phyloP scores from a whole-genome alignment of 139 green algal species.

The Edaphochlamys debaryana region DNA sequence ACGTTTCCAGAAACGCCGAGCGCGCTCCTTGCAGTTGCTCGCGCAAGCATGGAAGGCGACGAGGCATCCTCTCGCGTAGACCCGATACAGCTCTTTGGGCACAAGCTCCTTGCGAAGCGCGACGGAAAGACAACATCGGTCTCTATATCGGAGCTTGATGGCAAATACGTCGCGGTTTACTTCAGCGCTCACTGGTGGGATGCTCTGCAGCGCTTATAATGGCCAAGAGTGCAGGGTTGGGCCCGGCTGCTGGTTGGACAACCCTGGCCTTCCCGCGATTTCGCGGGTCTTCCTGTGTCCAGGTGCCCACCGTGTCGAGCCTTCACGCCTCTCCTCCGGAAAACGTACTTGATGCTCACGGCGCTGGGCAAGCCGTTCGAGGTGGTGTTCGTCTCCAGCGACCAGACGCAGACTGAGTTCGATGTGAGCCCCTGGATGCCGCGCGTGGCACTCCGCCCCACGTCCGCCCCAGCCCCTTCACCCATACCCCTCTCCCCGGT shows the following conservation, averaged over 20 bases:
- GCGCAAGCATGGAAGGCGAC: no score
- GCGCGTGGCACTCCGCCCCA: no score
- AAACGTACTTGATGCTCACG: slow-evolving; percentile 55
- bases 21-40: no score
- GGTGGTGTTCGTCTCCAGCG: slow-evolving; percentile 63
- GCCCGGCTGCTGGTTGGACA: not conserved
- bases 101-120: slow-evolving; percentile 1
- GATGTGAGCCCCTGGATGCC: slow-evolving; percentile 43
- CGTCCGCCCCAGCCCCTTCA: no score
- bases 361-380: slow-evolving; percentile 56
- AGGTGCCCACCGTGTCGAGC: slow-evolving; percentile 63
- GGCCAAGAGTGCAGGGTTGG: no score
- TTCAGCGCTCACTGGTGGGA: slow-evolving; percentile 60
- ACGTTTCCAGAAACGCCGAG: no score
- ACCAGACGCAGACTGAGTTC: slow-evolving; percentile 52
- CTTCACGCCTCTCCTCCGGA: slow-evolving; percentile 59
- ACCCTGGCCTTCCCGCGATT: not conserved
- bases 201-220: not conserved
- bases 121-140: not conserved
- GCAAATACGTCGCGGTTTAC: slow-evolving; percentile 65
- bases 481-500: no score
- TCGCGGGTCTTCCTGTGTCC: not conserved
- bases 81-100: not conserved
- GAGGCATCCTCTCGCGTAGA: not conserved
- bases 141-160: slow-evolving; percentile 25